Percentiles rank a stretch among this genome's conserved stretches.
Evolutionary conservation across 2,329 filamentous ascomycete species (phyloP).

Genomic region (Aspergillus niger): DNA sequence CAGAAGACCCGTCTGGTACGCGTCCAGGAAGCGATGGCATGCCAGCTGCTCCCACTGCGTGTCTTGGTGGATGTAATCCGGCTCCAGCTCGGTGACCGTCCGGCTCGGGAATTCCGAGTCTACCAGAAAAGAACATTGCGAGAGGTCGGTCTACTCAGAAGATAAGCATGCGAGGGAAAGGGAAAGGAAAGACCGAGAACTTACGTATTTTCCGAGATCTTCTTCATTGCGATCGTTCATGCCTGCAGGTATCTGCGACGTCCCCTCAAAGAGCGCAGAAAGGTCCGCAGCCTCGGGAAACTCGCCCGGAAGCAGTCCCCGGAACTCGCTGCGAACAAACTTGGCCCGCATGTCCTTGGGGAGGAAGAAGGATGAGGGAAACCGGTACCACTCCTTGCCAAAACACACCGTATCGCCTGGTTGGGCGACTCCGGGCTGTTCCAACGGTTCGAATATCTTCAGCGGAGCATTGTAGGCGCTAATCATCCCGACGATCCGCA

Average conservation of each 20-base stretch:
- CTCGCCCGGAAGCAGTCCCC: conserved; percentile 83
- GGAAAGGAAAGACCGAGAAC: conserved; percentile 25
- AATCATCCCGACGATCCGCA: conserved; percentile 75
- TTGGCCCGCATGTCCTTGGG: conserved; percentile 81
- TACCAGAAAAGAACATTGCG: conserved; percentile 77
- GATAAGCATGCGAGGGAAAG: conserved; percentile 13
- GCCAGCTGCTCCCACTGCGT: conserved; percentile 75
- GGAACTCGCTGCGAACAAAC: conserved; percentile 88
- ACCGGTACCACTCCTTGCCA: conserved; percentile 98
- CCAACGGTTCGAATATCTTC: conserved; percentile 55
- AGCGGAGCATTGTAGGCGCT: conserved; percentile 84
- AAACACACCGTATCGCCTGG: conserved; percentile 76
- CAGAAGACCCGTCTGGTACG: conserved; percentile 69
- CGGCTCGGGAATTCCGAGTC: conserved; percentile 76
- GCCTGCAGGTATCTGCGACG: conserved; percentile 76
- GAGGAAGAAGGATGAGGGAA: conserved; percentile 89
- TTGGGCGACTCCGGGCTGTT: conserved; percentile 54
- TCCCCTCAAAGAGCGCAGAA: conserved; percentile 76
- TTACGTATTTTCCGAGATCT: conserved; percentile 81
- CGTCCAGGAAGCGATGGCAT: conserved; percentile 80
- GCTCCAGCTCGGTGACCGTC: conserved; percentile 67
- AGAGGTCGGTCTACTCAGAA: conserved; percentile 61
- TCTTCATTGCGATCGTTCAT: conserved; percentile 93
- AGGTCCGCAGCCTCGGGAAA: conserved; percentile 74
- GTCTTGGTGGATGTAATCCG: conserved; percentile 73